phyloP scores from a whole-genome alignment of 345 rosid species.

The Salix viminalis region DNA sequence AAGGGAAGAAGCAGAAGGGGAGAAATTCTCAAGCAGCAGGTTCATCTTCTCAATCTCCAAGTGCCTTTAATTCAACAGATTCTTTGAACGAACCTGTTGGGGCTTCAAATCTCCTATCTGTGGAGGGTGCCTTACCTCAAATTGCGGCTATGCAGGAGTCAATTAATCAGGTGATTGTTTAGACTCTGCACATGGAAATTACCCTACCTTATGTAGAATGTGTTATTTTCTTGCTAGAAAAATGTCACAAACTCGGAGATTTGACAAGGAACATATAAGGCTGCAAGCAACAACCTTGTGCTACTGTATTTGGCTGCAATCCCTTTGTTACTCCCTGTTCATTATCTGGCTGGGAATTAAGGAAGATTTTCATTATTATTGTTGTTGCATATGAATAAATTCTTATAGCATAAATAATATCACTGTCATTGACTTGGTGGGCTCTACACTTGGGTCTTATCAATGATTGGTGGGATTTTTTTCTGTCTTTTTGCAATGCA shows the following conservation, averaged over 20 bases:
- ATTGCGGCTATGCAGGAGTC: slow-evolving; percentile 54
- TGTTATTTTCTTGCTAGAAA: background rate
- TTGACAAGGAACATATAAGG: background rate
- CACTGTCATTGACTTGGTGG: background rate
- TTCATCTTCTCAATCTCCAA: slow-evolving; percentile 49
- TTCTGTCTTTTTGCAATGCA: background rate
- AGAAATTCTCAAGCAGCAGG: slow-evolving; percentile 49
- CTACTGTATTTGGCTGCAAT: background rate
- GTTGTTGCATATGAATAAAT: background rate
- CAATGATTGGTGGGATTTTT: background rate
- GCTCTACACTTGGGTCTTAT: background rate
- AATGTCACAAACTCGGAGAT: background rate
- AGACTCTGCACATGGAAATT: background rate
- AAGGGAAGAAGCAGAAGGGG: slow-evolving; percentile 60
- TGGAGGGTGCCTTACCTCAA: slow-evolving; percentile 45
- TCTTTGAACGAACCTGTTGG: slow-evolving; percentile 42
- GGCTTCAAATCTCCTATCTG: slow-evolving; percentile 33
- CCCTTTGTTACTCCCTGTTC: background rate
- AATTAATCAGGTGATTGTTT: slow-evolving; percentile 66
- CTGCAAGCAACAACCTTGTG: background rate
- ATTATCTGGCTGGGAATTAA: background rate
- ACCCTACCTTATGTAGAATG: background rate
- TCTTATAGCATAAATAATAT: background rate
- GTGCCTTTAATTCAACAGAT: slow-evolving; percentile 50
- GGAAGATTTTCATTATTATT: background rate